phyloP scores from a whole-genome alignment of 2,329 filamentous ascomycete genomes.

The Cladosporium velox region DNA sequence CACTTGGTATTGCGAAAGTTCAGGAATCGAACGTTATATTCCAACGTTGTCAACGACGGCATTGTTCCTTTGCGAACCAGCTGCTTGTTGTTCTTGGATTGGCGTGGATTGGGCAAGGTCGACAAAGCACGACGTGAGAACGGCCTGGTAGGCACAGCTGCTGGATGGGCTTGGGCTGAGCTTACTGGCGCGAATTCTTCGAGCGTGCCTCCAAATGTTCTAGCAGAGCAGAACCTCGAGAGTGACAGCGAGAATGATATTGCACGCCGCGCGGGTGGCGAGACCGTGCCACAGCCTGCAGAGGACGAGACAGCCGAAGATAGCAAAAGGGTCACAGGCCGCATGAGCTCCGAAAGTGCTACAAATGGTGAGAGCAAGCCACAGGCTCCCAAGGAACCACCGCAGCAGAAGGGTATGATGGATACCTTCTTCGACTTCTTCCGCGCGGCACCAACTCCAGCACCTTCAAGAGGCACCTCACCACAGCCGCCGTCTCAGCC shows the following conservation, averaged over 20 bases:
- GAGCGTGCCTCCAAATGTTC: slow-evolving; percentile 43
- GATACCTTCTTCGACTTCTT: slow-evolving; percentile 72
- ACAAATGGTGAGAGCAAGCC: slow-evolving; percentile 49
- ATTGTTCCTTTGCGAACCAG: slow-evolving; percentile 95
- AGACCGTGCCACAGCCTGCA: slow-evolving; percentile 67
- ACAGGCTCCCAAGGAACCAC: slow-evolving; percentile 29
- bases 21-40: slow-evolving; percentile 87
- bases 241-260: slow-evolving; percentile 34
- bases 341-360: slow-evolving; percentile 31
- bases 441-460: slow-evolving; percentile 46
- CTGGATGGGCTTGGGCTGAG: slow-evolving; percentile 93
- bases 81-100: slow-evolving; percentile 94
- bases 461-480: slow-evolving; percentile 58
- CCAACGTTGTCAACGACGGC: slow-evolving; percentile 95
- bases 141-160: slow-evolving; percentile 86
- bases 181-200: slow-evolving; percentile 72
- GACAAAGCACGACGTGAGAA: slow-evolving; percentile 93
- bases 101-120: slow-evolving; percentile 89
- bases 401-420: slow-evolving; percentile 43
- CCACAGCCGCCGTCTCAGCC: slow-evolving; percentile 26
- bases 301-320: slow-evolving; percentile 68
- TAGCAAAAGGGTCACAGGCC: slow-evolving; percentile 31
- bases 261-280: slow-evolving; percentile 32
- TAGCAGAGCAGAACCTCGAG: slow-evolving; percentile 27
- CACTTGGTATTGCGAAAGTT: slow-evolving; percentile 86